Base-by-base conservation (phyloP, 2,329 filamentous ascomycete genomes). In the Aspergillus neoniger region DNA sequence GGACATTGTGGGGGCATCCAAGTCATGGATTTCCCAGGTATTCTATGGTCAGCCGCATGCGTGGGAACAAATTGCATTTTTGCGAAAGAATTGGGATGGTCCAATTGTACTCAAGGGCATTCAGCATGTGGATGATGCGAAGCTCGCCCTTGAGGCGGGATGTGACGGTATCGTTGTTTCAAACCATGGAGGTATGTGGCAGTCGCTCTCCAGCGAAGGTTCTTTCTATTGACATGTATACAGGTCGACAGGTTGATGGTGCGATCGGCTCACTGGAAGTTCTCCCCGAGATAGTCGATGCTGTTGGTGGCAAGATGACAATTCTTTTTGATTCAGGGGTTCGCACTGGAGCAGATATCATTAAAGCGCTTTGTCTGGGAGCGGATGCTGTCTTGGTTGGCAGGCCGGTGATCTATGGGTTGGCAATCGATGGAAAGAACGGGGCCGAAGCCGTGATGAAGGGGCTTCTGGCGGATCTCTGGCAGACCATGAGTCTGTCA, bases 31-130 rank as follows among this genome's bases (percentile, higher is more conserved):
- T 28, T 70, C 74, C 36, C 79, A 81, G 55, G 78, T 83, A 12
- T 86, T 86, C 61, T 81, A 82, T 1, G 81, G 83, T 0, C 74
- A 74, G 14, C 79, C 81, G 47, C 85, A 85, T 65, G 78, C 79
- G 0, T 91, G 88, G 88, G 82, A 86, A 1, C 80, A 91, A 39
- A 72, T 91, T 38, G 76, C 78, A n/a, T 77, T 85, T 51, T 69
- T 91, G 63, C 80, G 83, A 64, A 76, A 83, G 66, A 72, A 87
- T 60, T 90, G 87, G 85, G 80, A 85, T 61, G 86, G 87, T 0
- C 85, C 87, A 0, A 85, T 91, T 55, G 82, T 86, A 62, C 78
- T 86, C 38, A 88, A 89, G 72, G 86, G 86, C 0, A 85, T 82
- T 57, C 81, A 84, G 66, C 80, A 78, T 48, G 76, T 81, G 2